Base-by-base conservation (phyloP, 768 basidiomycete species). In the Mycena crocata region DNA sequence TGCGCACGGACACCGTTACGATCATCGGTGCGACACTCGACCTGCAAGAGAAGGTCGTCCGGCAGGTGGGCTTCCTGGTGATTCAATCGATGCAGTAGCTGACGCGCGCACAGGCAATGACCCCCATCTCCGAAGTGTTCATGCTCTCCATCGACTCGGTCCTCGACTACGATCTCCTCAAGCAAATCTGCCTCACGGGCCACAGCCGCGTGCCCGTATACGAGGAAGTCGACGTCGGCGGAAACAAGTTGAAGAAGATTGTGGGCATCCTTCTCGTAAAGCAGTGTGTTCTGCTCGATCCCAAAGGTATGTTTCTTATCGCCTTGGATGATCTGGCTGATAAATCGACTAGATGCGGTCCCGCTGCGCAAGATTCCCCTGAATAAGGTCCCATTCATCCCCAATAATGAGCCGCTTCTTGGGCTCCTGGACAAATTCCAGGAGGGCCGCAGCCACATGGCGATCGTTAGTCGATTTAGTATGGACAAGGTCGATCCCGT, bases 11-110 rank as follows among this genome's bases (percentile, higher is more conserved):
- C 74, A 96, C 95, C 0, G 93, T 96, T 55, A 90, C 90, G 1
- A 96, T 96, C 76, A 95, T 96, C 40, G 94, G 94, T 21, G 93
- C 93, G 1, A 94, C 94, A 0, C 87, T 97, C 26, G 95, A 96
- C 74, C 78, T 97, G 17, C 95, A 96, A 74, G 93, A 93, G 72
- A 96, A 96, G 74, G 90, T 91, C 37, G 92, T 93, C 34, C 84
- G 79, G 69, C 90, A 92, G 83, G 88, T 86, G 34, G 21, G 12
- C 8, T 40, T 26, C 34, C 39, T 26, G 5, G 21, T 28, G 71
- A 61, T 56, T 48, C 24, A 40, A 12, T 34, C 1, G 26, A 19
- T 45, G 40, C 30, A 61, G 10, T n/a, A 32, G 15, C 31, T 49
- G 57, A 50, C 34, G 52, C 60, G 2, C n/a, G 32, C 30, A 26